These are phyloP conservation scores for Trichoderma polysporum DNA, from an alignment of 2,329 filamentous ascomycete genomes.

Conservation along the genomic window DNA sequence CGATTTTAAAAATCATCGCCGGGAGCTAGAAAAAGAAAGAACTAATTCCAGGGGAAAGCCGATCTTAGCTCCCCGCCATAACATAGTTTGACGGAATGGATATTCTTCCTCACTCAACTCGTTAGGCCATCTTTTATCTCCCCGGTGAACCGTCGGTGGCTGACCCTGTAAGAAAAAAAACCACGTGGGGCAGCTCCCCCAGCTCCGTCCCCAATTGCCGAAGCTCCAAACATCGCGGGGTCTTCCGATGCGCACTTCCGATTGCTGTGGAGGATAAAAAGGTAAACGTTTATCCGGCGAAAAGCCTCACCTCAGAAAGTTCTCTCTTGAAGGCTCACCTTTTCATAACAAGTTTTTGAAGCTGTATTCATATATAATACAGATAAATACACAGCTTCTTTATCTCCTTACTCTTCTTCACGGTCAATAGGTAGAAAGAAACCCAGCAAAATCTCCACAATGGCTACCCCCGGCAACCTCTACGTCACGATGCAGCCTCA, in stretches of 20 bases:
- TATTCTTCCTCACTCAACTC: too few species aligned
- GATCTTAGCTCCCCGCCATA: too few species aligned
- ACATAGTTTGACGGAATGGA: too few species aligned
- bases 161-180: background rate
- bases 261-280: background rate
- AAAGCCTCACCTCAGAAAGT: background rate
- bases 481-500: conserved; percentile 85
- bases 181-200: conserved; percentile 4
- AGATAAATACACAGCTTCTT: background rate
- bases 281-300: conserved; percentile 2
- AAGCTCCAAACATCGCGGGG: conserved; percentile 21
- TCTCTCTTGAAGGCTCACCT: background rate
- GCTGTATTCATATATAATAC: background rate
- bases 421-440: background rate
- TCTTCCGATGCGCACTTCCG: background rate
- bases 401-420: too few species aligned
- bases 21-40: too few species aligned
- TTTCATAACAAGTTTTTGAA: too few species aligned
- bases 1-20: too few species aligned
- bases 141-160: conserved; percentile 15
- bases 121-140: background rate
- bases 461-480: conserved; percentile 64
- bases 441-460: conserved; percentile 21
- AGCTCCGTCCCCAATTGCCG: conserved; percentile 33
- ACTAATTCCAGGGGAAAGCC: background rate